These are phyloP conservation scores for Fomitopsis palustris DNA, from an alignment of 1,284 basidiomycete species.

Conservation along the genomic window DNA sequence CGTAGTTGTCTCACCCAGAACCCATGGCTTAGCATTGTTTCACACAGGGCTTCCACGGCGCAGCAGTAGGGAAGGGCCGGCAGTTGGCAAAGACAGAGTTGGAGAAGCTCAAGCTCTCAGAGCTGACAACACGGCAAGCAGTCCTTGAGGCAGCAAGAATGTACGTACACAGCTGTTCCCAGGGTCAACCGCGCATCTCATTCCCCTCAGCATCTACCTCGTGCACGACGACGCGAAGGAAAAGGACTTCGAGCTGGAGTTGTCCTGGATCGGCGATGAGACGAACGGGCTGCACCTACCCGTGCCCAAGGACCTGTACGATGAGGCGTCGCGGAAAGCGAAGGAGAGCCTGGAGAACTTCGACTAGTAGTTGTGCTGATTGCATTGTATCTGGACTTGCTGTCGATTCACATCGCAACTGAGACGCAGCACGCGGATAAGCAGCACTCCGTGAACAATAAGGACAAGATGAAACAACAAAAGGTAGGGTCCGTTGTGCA, in stretches of 20 bases:
- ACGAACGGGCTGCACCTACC: slow-evolving; percentile 77
- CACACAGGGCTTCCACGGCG: slow-evolving; percentile 83
- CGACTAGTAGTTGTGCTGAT: slow-evolving; percentile 49
- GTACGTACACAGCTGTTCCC: slow-evolving; percentile 45
- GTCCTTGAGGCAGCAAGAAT: slow-evolving; percentile 93
- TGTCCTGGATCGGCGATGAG: slow-evolving; percentile 94
- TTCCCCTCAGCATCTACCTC: slow-evolving; percentile 77
- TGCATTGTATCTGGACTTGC: slow-evolving; percentile 20
- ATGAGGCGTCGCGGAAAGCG: slow-evolving; percentile 87
- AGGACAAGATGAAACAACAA: slow-evolving; percentile 4
- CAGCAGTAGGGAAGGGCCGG: slow-evolving; percentile 94
- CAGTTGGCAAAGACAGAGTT: slow-evolving; percentile 98
- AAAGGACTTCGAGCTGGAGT: slow-evolving; percentile 96
- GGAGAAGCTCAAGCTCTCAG: slow-evolving; percentile 88
- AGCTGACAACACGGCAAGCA: slow-evolving; percentile 80
- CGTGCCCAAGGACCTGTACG: slow-evolving; percentile 82
- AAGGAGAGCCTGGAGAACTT: slow-evolving; percentile 88
- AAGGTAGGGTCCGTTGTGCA: slow-evolving; percentile 13
- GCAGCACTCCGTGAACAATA: neutral
- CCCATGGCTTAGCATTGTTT: neutral
- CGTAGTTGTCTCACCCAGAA: neutral
- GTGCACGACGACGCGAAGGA: slow-evolving; percentile 98
- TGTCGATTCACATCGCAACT: neutral
- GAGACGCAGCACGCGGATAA: neutral
- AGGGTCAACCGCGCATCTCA: neutral